Evolutionary conservation across 306 rosid species (phyloP).

Genomic region (Acacia confusa): DNA sequence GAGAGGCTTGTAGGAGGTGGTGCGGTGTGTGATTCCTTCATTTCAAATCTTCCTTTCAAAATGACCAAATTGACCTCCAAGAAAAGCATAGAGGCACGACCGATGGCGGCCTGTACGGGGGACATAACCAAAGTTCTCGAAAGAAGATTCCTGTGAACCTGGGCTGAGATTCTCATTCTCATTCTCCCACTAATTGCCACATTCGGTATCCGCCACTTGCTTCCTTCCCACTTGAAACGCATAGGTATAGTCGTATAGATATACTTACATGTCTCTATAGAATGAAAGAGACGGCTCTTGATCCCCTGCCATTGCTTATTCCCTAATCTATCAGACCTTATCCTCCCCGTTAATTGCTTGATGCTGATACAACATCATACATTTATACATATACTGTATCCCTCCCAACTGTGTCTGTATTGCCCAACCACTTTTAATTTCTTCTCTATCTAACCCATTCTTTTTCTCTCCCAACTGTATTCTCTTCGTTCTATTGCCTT

Average conservation of each 20-base stretch:
- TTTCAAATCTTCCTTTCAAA: conserved; percentile 14
- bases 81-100: not conserved
- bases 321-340: not conserved
- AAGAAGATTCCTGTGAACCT: not conserved
- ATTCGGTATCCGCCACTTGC: no score
- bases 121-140: not conserved
- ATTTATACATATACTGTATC: not conserved
- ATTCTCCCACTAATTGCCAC: no score
- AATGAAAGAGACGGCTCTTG: not conserved
- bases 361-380: no score
- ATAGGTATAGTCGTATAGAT: no score
- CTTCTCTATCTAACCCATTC: not conserved
- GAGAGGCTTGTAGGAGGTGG: conserved; percentile 36
- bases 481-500: not conserved
- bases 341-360: not conserved
- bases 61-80: conserved; percentile 10
- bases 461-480: no score
- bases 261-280: no score
- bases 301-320: not conserved
- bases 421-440: not conserved
- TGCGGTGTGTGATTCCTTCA: not conserved
- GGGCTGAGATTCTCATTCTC: no score
- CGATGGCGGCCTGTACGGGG: not conserved
- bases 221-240: no score
- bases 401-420: not conserved